Conservation (phyloP, 2,329 filamentous ascomycete species). For the Pyrenochaeta sp. region DNA sequence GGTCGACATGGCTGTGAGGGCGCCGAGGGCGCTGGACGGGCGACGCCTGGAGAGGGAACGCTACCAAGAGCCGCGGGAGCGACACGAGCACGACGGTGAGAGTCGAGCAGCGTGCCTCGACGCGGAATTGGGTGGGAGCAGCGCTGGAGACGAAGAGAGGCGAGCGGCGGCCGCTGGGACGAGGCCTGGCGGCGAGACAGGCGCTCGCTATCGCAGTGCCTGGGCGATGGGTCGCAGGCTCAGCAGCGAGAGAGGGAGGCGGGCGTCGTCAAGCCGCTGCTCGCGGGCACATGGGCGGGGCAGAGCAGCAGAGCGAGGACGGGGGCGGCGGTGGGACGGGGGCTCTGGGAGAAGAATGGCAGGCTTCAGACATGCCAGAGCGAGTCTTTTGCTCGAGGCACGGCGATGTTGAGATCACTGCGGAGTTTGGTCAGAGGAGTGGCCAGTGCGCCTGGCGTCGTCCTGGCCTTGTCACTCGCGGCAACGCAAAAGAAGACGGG, state of each 20-base stretch:
- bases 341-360: constrained; percentile 28
- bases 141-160: constrained; percentile 18
- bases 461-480: constrained; percentile 17
- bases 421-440: constrained; percentile 24
- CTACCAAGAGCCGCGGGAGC: constrained; percentile 30
- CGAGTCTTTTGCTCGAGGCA: constrained; percentile 9
- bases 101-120: constrained; percentile 15
- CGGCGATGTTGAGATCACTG: constrained; percentile 26
- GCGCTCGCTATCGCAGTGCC: constrained; percentile 37
- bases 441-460: constrained; percentile 11
- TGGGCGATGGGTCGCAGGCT: constrained; percentile 32
- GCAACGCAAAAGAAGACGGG: constrained; percentile 12
- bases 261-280: constrained; percentile 31
- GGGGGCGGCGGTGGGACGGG: constrained; percentile 10
- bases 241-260: too few species aligned
- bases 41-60: constrained; percentile 36
- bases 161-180: constrained; percentile 19
- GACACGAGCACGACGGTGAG: constrained; percentile 17
- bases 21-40: constrained; percentile 30
- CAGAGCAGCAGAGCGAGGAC: constrained; percentile 8
- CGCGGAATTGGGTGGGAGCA: constrained; percentile 16
- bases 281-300: constrained; percentile 22
- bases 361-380: constrained; percentile 24
- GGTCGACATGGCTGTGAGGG: constrained; percentile 49
- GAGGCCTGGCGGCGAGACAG: constrained; percentile 20